Evolutionary conservation across 73 alveolate species (phyloP).

Genomic region (Paramecium primaurelia): DNA sequence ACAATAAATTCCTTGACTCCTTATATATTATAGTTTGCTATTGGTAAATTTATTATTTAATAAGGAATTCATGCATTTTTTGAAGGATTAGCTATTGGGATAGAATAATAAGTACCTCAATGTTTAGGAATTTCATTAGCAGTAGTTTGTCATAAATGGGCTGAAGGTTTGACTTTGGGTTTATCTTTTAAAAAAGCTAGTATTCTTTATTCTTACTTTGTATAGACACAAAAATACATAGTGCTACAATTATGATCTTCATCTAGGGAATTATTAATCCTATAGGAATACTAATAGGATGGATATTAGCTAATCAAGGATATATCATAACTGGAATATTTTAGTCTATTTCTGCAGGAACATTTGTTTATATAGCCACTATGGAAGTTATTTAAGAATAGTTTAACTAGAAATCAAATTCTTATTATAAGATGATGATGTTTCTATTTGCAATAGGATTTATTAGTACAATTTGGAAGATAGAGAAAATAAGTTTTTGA

Average conservation of each 20-base stretch:
- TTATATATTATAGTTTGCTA: too few species aligned
- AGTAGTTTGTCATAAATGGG: slow-evolving; percentile 88
- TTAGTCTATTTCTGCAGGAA: slow-evolving; percentile 83
- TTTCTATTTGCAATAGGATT: slow-evolving; percentile 43
- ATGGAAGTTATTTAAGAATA: slow-evolving; percentile 90
- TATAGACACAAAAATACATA: neutral
- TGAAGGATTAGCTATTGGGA: slow-evolving; percentile 91
- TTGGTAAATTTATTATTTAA: too few species aligned
- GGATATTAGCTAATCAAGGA: slow-evolving; percentile 69
- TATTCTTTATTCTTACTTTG: neutral
- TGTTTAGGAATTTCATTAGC: slow-evolving; percentile 83
- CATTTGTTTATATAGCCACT: slow-evolving; percentile 86
- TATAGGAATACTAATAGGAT: slow-evolving; percentile 68
- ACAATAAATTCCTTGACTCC: too few species aligned
- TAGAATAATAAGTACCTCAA: slow-evolving; percentile 68
- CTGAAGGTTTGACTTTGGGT: slow-evolving; percentile 83
- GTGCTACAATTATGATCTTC: slow-evolving; percentile 56
- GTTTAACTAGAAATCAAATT: neutral
- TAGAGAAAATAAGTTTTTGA: neutral
- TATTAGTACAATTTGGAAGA: slow-evolving; percentile 21
- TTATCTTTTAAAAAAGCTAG: slow-evolving; percentile 46
- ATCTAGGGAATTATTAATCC: slow-evolving; percentile 78
- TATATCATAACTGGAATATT: slow-evolving; percentile 75
- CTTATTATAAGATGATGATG: neutral
- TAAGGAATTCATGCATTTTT: too few species aligned